These are phyloP conservation scores for Chalaropsis ovoidea DNA, from an alignment of 2,329 filamentous ascomycete species.

Conservation along the genomic window DNA sequence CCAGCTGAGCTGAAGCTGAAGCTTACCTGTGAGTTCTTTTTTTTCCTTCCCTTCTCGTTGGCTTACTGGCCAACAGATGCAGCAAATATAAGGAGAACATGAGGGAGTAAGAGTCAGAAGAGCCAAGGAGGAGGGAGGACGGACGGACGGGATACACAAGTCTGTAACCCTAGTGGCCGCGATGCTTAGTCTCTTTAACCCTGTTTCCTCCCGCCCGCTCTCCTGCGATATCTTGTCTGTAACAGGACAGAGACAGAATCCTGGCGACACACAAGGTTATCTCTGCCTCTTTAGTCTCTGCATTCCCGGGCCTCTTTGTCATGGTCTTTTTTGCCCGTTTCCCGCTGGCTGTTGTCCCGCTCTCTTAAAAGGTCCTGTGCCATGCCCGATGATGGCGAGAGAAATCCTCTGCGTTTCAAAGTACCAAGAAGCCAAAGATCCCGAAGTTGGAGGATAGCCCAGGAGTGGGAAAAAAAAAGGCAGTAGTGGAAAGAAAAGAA, in stretches of 20 bases:
- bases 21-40: not conserved
- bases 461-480: not conserved
- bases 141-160: too few relatives aligned
- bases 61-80: not conserved
- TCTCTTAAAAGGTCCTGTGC: not conserved
- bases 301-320: too few relatives aligned
- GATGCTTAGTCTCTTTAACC: too few relatives aligned
- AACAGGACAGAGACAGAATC: too few relatives aligned
- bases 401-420: slow-evolving; percentile 5
- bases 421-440: not conserved
- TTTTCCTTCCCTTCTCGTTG: not conserved
- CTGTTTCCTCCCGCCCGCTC: too few relatives aligned
- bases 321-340: too few relatives aligned
- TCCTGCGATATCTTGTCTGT: too few relatives aligned
- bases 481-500: not conserved
- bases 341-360: not conserved
- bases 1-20: not conserved
- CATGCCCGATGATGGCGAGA: not conserved
- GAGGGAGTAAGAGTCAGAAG: not conserved
- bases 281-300: too few relatives aligned
- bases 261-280: too few relatives aligned
- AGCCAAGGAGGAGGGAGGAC: too few relatives aligned
- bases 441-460: not conserved
- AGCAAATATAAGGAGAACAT: not conserved
- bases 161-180: too few relatives aligned